Evolutionary conservation across 805 yeast species (phyloP), one percentile per base, ranked within the genome.

Genomic region (Saccharomycopsis sp.): DNA sequence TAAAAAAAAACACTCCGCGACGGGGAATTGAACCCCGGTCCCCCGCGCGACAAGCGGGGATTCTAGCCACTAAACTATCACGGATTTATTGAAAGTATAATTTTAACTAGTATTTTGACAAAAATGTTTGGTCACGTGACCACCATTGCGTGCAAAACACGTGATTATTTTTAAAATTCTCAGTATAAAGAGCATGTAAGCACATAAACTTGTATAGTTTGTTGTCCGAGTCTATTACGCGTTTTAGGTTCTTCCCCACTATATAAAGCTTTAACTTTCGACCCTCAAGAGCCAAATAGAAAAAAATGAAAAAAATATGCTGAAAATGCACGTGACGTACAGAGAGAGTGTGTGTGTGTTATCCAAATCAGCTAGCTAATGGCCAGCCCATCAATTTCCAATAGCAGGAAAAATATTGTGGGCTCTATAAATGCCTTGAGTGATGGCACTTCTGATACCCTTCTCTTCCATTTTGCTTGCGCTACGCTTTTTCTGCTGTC

Each of bases 381-480:
- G n/a, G n/a, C n/a, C n/a, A n/a, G n/a, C n/a, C n/a, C n/a, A n/a
- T n/a, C 32, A 29, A 62, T 53, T 73, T 16, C 80, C 80, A 31
- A 75, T 52, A 25, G 60, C 60, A 27, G 71, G 56, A 10, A 95
- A 87, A 42, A 87, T 81, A 44, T 71, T 71, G 12, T 96, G 85
- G 26, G 96, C 89, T 57, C 86, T 94, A 59, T 84, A 86, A 19
- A 92, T 81, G 30, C 94, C 95, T 53, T 86, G 72, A 36, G 94
- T 75, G 53, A 92, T 81, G 18, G 86, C 89, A 34, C 85, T 73
- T 63, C 95, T 80, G 35, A 92, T 82, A 38, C 89, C 94, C 36
- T 75, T 76, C 51, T 86, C 95, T 65, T 92, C 98, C 80, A 92
- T 77, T 49, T 78, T 85, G 60, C 95, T 62, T 87, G 89, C 21